phyloP scores from a whole-genome alignment of 2,329 filamentous ascomycete genomes.

The Microsporum audouinii region DNA sequence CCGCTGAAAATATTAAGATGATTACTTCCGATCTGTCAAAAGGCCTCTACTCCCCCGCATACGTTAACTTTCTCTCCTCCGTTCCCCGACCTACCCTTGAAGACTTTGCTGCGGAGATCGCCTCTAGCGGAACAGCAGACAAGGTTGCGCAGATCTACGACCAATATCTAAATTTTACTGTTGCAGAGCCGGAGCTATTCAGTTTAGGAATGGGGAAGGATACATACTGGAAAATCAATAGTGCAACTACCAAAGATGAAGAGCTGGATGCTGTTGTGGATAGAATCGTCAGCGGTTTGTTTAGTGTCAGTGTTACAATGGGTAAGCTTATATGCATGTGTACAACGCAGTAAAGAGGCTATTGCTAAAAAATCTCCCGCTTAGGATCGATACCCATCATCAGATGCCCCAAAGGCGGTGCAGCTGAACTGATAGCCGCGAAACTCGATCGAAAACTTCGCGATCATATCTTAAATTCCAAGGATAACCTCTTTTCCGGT shows the following conservation, averaged over 20 bases:
- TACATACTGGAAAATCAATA: slow-evolving; percentile 94
- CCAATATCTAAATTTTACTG: slow-evolving; percentile 95
- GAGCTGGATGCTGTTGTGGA: slow-evolving; percentile 81
- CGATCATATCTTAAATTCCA: slow-evolving; percentile 93
- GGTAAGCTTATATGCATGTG: slow-evolving; percentile 42
- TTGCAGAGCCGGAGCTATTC: slow-evolving; percentile 90
- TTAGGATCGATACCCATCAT: slow-evolving; percentile 86
- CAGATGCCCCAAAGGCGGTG: slow-evolving; percentile 80
- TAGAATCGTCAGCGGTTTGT: slow-evolving; percentile 87
- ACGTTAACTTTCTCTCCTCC: slow-evolving; percentile 94
- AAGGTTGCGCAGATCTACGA: slow-evolving; percentile 87
- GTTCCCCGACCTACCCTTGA: slow-evolving; percentile 82
- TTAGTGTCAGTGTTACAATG: slow-evolving; percentile 97
- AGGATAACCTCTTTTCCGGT: slow-evolving; percentile 85
- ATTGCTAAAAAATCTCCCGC: background rate
- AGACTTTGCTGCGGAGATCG: slow-evolving; percentile 85
- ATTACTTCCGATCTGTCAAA: slow-evolving; percentile 80
- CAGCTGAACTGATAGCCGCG: slow-evolving; percentile 85
- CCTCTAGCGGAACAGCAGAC: slow-evolving; percentile 71
- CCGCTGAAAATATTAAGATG: slow-evolving; percentile 61
- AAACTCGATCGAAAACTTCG: slow-evolving; percentile 91
- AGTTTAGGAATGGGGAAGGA: slow-evolving; percentile 87
- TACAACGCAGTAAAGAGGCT: background rate
- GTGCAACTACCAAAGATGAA: slow-evolving; percentile 77
- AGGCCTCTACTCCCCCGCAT: slow-evolving; percentile 81